Conservation (phyloP, 176 grass and related monocot genomes). For the Ensete ventricosum region DNA sequence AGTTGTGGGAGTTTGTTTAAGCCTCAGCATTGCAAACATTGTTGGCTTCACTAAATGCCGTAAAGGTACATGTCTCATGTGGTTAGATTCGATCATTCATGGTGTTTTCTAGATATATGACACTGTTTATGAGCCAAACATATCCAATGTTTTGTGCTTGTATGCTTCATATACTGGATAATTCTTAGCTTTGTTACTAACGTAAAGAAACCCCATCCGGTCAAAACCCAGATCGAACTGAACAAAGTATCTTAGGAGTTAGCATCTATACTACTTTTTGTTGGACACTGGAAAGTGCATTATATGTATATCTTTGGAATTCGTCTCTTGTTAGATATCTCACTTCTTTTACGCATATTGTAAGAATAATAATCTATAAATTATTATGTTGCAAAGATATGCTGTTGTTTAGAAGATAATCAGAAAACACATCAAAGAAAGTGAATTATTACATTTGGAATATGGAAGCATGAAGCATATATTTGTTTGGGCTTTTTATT, state of each 20-base stretch:
- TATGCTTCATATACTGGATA: background rate
- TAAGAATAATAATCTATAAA: no score
- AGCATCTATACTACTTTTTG: background rate
- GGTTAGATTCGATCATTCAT: background rate
- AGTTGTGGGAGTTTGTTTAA: conserved; percentile 93
- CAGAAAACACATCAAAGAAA: background rate
- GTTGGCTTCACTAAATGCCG: conserved; percentile 97
- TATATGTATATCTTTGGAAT: background rate
- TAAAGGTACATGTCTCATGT: conserved; percentile 49
- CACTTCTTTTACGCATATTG: no score
- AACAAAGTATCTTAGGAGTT: background rate
- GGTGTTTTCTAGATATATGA: background rate
- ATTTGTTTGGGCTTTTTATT: background rate
- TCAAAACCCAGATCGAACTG: no score
- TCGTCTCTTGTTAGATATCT: background rate
- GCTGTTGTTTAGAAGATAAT: background rate
- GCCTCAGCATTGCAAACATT: conserved; percentile 80
- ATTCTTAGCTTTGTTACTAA: no score
- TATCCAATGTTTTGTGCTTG: no score
- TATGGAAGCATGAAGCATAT: background rate
- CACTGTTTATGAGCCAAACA: no score
- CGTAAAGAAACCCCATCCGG: no score
- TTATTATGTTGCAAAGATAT: background rate
- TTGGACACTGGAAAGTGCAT: no score
- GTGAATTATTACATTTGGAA: background rate